Evolutionary conservation across 768 basidiomycete species (phyloP).

Genomic region (Pleurotus sapidus): DNA sequence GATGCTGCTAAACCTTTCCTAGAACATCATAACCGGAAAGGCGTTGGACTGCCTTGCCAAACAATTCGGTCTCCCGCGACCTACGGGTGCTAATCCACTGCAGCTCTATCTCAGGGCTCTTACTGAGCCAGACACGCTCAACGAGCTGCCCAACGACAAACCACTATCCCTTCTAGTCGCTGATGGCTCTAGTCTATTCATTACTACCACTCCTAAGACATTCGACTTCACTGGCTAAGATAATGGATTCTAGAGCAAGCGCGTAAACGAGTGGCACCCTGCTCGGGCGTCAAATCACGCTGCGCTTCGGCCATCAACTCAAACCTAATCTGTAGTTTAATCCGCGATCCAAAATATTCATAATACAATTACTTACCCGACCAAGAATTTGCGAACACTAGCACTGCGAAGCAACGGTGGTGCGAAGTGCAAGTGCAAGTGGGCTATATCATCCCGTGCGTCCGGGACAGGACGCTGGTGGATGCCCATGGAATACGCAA

Average conservation of each 20-base stretch:
- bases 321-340: conserved; percentile 44
- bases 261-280: conserved; percentile 70
- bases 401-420: conserved; percentile 84
- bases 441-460: conserved; percentile 55
- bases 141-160: background rate
- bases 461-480: conserved; percentile 76
- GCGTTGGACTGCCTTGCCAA: conserved; percentile 1
- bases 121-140: background rate
- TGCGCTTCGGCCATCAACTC: conserved; percentile 92
- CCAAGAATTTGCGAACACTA: conserved; percentile 83
- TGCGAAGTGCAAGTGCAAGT: conserved; percentile 84
- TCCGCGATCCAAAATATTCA: conserved; percentile 1
- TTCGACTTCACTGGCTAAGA: background rate
- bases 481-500: conserved; percentile 93
- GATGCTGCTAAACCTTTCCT: background rate
- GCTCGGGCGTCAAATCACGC: conserved; percentile 86
- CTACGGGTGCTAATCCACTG: background rate
- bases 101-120: background rate
- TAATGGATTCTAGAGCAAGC: conserved; percentile 22
- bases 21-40: background rate
- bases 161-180: background rate
- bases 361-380: conserved; percentile 55
- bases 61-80: background rate
- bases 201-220: too few relatives aligned
- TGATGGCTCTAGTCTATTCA: background rate